Evolutionary conservation across 2,329 filamentous ascomycete genomes (phyloP).

Genomic region (Bipolaris gigantea): DNA sequence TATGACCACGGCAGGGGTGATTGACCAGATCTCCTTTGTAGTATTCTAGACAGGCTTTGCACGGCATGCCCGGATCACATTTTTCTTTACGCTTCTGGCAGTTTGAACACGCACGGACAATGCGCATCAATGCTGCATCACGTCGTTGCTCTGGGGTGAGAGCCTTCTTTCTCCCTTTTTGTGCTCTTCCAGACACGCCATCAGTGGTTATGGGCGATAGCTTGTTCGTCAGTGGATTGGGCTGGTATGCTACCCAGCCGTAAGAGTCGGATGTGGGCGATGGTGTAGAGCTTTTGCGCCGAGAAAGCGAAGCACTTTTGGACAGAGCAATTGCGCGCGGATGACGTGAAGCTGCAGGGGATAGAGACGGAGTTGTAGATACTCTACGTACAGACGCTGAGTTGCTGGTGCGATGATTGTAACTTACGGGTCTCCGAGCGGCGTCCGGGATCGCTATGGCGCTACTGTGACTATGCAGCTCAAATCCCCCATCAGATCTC

Average conservation of each 20-base stretch:
- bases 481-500: constrained; percentile 12
- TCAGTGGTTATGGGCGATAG: constrained; percentile 36
- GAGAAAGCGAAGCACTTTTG: constrained; percentile 31
- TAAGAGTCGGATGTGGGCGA: constrained; percentile 37
- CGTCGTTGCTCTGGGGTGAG: constrained; percentile 40
- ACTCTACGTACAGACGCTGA: constrained; percentile 20
- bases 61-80: constrained; percentile 47
- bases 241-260: constrained; percentile 42
- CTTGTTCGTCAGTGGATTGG: constrained; percentile 34
- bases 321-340: constrained; percentile 28
- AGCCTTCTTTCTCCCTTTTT: constrained; percentile 38
- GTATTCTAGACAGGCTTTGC: constrained; percentile 44
- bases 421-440: constrained; percentile 14
- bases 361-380: constrained; percentile 32
- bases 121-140: constrained; percentile 43
- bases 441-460: constrained; percentile 38
- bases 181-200: constrained; percentile 29
- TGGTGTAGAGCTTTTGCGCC: constrained; percentile 27
- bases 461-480: constrained; percentile 21
- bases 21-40: constrained; percentile 43
- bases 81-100: constrained; percentile 43
- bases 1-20: constrained; percentile 41
- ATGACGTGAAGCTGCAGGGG: constrained; percentile 27
- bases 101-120: constrained; percentile 40
- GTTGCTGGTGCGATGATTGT: constrained; percentile 10